Base-by-base conservation (phyloP, 1,284 basidiomycete species). In the Inonotus obliquus region DNA sequence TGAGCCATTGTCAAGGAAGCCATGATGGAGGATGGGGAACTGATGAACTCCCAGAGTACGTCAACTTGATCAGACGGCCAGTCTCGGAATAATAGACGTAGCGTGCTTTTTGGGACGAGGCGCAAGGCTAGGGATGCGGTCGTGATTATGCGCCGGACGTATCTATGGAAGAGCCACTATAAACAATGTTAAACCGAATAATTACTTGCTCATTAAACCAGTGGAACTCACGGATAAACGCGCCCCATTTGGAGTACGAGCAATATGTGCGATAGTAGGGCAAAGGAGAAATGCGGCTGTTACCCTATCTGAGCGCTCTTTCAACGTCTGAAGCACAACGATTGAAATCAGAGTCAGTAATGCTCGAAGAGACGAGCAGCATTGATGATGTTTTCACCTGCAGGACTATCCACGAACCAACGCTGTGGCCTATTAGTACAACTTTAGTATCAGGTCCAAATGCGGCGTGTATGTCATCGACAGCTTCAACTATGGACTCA, bases 341-440 rank as follows among this genome's bases (percentile, higher is more conserved):
- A 14, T 5, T 44, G 35, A n/a, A n/a, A 14, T 19, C 55, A 4
- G 7, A 37, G 13, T 21, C 14, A 13, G 47, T n/a, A 57, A 21
- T 25, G 58, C 54, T 52, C 38, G 55, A 48, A 44, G 38, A 35
- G 37, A 56, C 17, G 61, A 7, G 39, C 48, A 35, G 47, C n/a
- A 29, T 23, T 53, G 13, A 53, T 53, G 13, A 53, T 51, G 49
- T 44, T 62, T 70, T 41, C 49, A 81, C 84, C 74, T 87, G 81
- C n/a, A 81, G 67, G 13, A 78, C 69, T 57, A 87, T 75, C 84
- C 84, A 88, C 3, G 80, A 69, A 1, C 85, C 85, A 25, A 87
- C 77, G 64, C 85, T 87, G 64, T 87, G 85, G 7, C 81, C 85
- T 27, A 78, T 71, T 0, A 87, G 27, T 4, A 86, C 69, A 13